Evolutionary conservation across 768 basidiomycete genomes (phyloP), one percentile per base, ranked within the genome.

Genomic region (Psilocybe cyanescens): DNA sequence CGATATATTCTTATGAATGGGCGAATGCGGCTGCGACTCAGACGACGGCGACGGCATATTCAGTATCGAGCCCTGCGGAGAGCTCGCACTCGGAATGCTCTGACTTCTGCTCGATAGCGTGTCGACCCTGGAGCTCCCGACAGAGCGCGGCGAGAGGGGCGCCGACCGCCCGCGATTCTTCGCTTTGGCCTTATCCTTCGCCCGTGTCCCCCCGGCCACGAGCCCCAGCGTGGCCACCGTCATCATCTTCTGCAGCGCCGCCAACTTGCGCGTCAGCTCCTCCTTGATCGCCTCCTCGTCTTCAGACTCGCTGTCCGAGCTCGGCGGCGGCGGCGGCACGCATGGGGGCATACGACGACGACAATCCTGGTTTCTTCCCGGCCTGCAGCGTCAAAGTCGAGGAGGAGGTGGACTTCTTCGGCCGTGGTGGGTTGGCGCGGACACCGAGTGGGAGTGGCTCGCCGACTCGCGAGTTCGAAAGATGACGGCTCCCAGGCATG

Each of bases 41-140:
- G 83, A 70, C 8, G 87, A 80, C 17, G 89, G 87, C 0, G 92
- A 92, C 0, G 92, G 87, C 28, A 94, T 92, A 14, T 91, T 90
- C 1, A 90, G 91, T 37, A 92, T 90, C 0, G 92, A 94, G 14
- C 87, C 88, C 49, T 84, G 89, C 1, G 88, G 88, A 19, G 92
- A 93, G 62, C 86, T 84, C 12, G 85, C 76, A 70, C 89, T 90
- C 3, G 91, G 92, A 8, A 91, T 79, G 67, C 91, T 92, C 61
- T 89, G 89, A 61, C 89, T 68, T 14, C 65, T 60, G 67, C 79
- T 86, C 47, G 81, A 84, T 17, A 80, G 79, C 31, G 70, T 78
- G 58, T 70, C 73, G 48, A 67, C 69, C 67, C 75, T 71, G 1
- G 68, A 70, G 61, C 70, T 71, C 7, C 69, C 67, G n/a, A 63